These are phyloP conservation scores for Leptographium galeiforme DNA, from an alignment of 2,329 filamentous ascomycete genomes.

Conservation along the genomic window DNA sequence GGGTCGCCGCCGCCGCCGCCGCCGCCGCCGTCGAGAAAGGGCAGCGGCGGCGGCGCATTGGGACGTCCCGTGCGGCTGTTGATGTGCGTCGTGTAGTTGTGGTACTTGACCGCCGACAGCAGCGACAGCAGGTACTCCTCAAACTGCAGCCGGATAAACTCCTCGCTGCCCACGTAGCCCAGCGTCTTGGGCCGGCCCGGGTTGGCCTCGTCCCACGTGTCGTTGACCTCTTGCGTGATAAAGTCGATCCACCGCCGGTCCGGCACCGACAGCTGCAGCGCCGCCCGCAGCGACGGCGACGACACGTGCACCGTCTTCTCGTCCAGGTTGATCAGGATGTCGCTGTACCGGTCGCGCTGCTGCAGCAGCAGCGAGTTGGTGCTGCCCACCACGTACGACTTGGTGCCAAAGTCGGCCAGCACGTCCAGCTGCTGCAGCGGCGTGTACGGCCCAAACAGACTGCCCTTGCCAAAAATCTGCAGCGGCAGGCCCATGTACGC, in stretches of 20 bases:
- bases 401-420: constrained; percentile 83
- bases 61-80: constrained; percentile 38
- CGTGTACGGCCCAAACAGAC: constrained; percentile 91
- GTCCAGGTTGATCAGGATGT: constrained; percentile 92
- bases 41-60: constrained; percentile 26
- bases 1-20: constrained; percentile 60
- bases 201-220: constrained; percentile 92
- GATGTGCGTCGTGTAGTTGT: constrained; percentile 48
- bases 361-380: constrained; percentile 90
- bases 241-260: constrained; percentile 96
- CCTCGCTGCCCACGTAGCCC: constrained; percentile 89
- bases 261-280: constrained; percentile 66
- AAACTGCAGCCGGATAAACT: constrained; percentile 93
- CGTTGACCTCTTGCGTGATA: constrained; percentile 80
- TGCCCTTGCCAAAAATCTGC: constrained; percentile 92
- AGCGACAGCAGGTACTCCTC: constrained; percentile 90
- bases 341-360: constrained; percentile 90
- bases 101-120: constrained; percentile 81
- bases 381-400: constrained; percentile 93
- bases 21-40: constrained; percentile 53
- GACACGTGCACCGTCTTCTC: constrained; percentile 76
- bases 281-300: constrained; percentile 61
- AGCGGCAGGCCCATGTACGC: constrained; percentile 90
- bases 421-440: constrained; percentile 86
- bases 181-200: constrained; percentile 84